A percentile compares a stretch with the other conserved stretches of the same genome.
phyloP scores from a whole-genome alignment of 1,284 basidiomycete species.

The Anthracocystis panici-leucophaei region DNA sequence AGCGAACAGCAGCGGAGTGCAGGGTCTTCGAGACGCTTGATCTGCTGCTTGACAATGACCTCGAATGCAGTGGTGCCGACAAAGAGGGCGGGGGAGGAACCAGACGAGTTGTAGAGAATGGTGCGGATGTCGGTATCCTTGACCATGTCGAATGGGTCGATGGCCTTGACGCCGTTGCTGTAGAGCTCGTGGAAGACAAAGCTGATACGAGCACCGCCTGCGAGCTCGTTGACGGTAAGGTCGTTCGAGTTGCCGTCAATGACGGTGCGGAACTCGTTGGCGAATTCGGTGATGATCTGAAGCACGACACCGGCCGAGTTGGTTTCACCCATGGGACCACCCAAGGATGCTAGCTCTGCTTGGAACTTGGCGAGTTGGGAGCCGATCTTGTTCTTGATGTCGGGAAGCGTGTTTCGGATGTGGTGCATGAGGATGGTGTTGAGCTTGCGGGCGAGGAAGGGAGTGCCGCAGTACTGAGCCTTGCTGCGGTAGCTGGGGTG shows the following conservation, averaged over 20 bases:
- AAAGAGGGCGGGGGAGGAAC: conserved; percentile 93
- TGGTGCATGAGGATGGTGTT: conserved; percentile 97
- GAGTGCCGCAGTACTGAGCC: conserved; percentile 95
- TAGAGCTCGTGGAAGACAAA: conserved; percentile 99
- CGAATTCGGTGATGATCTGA: conserved; percentile 98
- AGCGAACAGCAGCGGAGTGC: conserved; percentile 95
- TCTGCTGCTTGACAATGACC: conserved; percentile 96
- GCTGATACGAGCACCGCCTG: conserved; percentile 96
- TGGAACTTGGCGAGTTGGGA: conserved; percentile 99
- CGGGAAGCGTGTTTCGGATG: conserved; percentile 96
- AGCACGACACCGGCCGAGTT: conserved; percentile 76
- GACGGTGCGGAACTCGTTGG: conserved; percentile 96
- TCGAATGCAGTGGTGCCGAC: conserved; percentile 98
- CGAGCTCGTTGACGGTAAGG: conserved; percentile 97
- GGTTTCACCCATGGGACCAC: conserved; percentile 93
- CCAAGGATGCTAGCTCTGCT: conserved; percentile 95
- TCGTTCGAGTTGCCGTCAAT: conserved; percentile 97
- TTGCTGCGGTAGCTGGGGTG: conserved; percentile 97
- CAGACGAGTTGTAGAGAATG: conserved; percentile 97
- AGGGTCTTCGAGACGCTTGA: conserved; percentile 93
- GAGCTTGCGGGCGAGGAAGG: conserved; percentile 90
- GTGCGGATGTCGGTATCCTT: conserved; percentile 96
- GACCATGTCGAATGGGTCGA: conserved; percentile 90
- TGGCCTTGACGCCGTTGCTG: conserved; percentile 87
- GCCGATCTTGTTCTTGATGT: conserved; percentile 98